These are phyloP conservation scores for Chlamydomonas reinhardtii DNA, from an alignment of 163 green algal genomes.

Conservation along the genomic window DNA sequence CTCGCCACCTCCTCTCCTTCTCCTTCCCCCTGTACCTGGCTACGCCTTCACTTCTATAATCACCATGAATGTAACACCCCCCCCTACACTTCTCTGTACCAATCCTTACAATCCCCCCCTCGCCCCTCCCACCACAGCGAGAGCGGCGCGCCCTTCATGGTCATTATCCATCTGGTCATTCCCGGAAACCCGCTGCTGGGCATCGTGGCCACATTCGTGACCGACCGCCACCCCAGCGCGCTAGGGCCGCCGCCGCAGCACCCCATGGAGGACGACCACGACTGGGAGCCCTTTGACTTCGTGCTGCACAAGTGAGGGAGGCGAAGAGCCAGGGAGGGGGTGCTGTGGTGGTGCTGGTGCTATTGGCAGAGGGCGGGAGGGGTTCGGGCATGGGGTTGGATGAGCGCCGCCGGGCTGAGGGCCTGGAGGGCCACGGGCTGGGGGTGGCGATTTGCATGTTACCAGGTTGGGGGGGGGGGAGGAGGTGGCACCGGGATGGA, in stretches of 20 bases:
- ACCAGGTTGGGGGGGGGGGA: too few relatives aligned
- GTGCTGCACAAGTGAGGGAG: constrained; percentile 61
- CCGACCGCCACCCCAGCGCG: constrained; percentile 62
- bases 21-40: too few relatives aligned
- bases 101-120: too few relatives aligned
- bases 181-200: constrained; percentile 69
- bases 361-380: not conserved
- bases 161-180: constrained; percentile 94
- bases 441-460: too few relatives aligned
- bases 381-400: too few relatives aligned
- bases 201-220: constrained; percentile 70
- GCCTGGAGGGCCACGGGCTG: too few relatives aligned
- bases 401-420: too few relatives aligned
- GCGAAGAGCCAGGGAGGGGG: not conserved
- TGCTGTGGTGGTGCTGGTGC: not conserved
- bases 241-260: constrained; percentile 51
- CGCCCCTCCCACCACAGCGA: constrained; percentile 49
- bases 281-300: constrained; percentile 75
- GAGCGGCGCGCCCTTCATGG: constrained; percentile 81
- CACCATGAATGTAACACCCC: too few relatives aligned
- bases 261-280: constrained; percentile 64
- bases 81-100: too few relatives aligned
- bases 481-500: too few relatives aligned
- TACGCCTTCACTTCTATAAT: too few relatives aligned
- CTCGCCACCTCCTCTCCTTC: too few relatives aligned